A percentile compares a stretch with the other conserved stretches of the same genome.
phyloP scores from a whole-genome alignment of 495 filamentous ascomycete species.

The Aspergillus biplanus region DNA sequence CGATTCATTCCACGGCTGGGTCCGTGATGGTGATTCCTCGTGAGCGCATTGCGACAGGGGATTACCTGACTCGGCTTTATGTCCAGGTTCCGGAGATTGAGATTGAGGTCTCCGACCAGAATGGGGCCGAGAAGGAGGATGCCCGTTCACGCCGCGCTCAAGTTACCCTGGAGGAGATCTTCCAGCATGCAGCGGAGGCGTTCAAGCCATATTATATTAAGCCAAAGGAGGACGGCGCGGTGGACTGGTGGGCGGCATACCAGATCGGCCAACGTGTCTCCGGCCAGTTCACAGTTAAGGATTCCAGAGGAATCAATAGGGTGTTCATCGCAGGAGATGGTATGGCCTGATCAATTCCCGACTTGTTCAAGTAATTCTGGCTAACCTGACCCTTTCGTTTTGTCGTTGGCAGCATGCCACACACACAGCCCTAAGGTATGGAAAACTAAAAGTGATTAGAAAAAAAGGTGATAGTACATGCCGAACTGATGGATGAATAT shows the following conservation, averaged over 20 bases:
- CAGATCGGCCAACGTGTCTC: conserved; percentile 76
- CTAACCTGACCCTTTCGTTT: conserved; percentile 5
- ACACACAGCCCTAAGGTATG: conserved; percentile 71
- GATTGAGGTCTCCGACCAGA: conserved; percentile 25
- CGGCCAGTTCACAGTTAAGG: conserved; percentile 63
- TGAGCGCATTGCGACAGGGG: conserved; percentile 55
- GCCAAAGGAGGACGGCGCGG: conserved; percentile 37
- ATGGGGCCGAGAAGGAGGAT: conserved; percentile 29
- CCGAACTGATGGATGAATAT: neutral
- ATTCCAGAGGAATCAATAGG: conserved; percentile 49
- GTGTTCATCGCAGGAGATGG: conserved; percentile 72
- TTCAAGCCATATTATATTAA: conserved; percentile 54
- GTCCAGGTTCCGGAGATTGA: conserved; percentile 53
- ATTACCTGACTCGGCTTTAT: conserved; percentile 70
- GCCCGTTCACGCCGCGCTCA: conserved; percentile 38
- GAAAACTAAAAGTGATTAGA: neutral
- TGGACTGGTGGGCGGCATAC: conserved; percentile 69
- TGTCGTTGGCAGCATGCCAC: conserved; percentile 44
- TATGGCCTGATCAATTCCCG: conserved; percentile 23
- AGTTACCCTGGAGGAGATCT: conserved; percentile 47
- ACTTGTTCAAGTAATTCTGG: neutral
- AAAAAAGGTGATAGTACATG: neutral
- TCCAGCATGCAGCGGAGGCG: conserved; percentile 44
- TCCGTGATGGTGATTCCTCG: conserved; percentile 75
- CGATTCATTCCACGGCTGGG: conserved; percentile 68